These are phyloP conservation scores for Stephanodiscus minutulus DNA, from an alignment of 108 stramenopile species.

Conservation along the genomic window DNA sequence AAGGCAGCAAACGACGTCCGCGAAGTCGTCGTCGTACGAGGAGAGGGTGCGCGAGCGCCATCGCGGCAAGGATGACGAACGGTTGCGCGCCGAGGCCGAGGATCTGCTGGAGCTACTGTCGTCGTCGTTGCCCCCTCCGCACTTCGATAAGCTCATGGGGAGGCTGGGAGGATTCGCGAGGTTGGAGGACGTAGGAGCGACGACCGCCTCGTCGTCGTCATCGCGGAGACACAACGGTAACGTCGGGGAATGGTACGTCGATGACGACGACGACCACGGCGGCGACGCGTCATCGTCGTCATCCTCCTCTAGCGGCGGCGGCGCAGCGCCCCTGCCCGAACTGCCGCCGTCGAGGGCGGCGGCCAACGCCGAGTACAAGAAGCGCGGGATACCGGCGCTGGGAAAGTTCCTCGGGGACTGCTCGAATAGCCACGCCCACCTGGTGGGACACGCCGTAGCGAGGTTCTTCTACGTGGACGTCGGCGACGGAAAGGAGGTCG, in stretches of 20 bases:
- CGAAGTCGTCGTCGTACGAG: neutral
- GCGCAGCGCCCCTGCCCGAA: neutral
- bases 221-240: neutral
- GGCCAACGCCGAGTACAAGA: slow-evolving; percentile 13
- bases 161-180: slow-evolving; percentile 27
- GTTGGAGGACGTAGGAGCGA: slow-evolving; percentile 5
- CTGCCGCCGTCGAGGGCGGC: neutral
- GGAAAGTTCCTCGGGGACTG: slow-evolving; percentile 20
- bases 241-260: slow-evolving; percentile 4
- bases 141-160: slow-evolving; percentile 44
- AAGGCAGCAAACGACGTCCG: too few relatives aligned
- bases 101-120: slow-evolving; percentile 27
- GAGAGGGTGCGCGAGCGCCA: slow-evolving; percentile 13
- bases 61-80: slow-evolving; percentile 17
- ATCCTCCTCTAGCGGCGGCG: too few relatives aligned
- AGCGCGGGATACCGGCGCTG: slow-evolving; percentile 20
- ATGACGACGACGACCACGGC: neutral
- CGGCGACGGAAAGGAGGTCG: slow-evolving; percentile 1
- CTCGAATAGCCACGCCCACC: slow-evolving; percentile 45
- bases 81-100: slow-evolving; percentile 29
- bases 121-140: slow-evolving; percentile 30
- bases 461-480: slow-evolving; percentile 50
- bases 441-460: slow-evolving; percentile 49
- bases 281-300: too few relatives aligned
- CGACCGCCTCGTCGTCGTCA: neutral